These are phyloP conservation scores for Galeopsis tetrahit DNA, from an alignment of 257 asterid genomes.

Conservation along the genomic window DNA sequence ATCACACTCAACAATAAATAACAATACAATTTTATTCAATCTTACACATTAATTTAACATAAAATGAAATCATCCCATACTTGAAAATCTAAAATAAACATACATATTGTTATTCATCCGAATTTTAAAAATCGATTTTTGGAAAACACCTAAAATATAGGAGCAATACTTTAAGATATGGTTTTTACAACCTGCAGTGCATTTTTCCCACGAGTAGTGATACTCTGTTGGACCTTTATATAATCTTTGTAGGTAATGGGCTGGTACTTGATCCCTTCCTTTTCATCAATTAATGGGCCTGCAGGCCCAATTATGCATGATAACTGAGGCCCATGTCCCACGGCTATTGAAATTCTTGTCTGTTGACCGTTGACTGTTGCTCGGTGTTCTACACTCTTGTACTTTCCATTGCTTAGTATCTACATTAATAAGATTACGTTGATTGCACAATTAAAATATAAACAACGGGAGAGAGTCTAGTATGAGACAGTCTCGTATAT, in stretches of 20 bases:
- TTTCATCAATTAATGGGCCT: slow-evolving; percentile 29
- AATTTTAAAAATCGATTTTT: too few species aligned
- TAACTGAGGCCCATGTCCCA: slow-evolving; percentile 53
- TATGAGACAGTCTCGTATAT: too few species aligned
- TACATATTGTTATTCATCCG: too few species aligned
- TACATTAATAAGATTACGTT: not conserved
- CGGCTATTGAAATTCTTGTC: slow-evolving; percentile 56
- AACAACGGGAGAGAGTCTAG: too few species aligned
- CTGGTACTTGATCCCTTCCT: slow-evolving; percentile 24
- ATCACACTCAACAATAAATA: too few species aligned
- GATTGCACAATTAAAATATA: not conserved
- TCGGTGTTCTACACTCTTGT: slow-evolving; percentile 67
- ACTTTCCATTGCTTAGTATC: slow-evolving; percentile 65
- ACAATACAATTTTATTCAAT: too few species aligned
- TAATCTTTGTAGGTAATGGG: slow-evolving; percentile 49
- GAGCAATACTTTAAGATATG: too few species aligned
- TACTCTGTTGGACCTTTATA: slow-evolving; percentile 46
- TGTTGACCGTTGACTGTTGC: slow-evolving; percentile 44
- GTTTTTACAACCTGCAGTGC: slow-evolving; percentile 38
- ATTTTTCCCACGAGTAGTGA: slow-evolving; percentile 46
- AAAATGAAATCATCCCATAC: too few species aligned
- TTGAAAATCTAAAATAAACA: too few species aligned
- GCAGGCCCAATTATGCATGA: slow-evolving; percentile 42
- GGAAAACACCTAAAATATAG: too few species aligned
- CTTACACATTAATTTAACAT: too few species aligned